Evolutionary conservation across 805 yeast genomes (phyloP).

Genomic region (Yarrowia alimentaria): DNA sequence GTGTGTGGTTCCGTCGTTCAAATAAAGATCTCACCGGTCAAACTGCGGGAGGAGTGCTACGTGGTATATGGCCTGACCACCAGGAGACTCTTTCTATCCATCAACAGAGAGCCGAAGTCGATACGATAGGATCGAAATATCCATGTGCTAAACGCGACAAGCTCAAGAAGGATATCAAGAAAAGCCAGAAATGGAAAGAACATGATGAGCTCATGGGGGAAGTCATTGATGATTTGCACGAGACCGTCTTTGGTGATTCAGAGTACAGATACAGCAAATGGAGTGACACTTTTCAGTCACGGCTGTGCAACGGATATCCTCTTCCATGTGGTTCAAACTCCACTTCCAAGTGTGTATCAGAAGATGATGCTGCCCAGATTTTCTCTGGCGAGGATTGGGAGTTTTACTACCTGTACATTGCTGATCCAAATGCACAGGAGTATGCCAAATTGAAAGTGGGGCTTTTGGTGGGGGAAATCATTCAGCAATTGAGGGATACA

Average conservation of each 20-base stretch:
- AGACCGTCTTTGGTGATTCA: slow-evolving; percentile 7
- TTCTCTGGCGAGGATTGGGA: slow-evolving; percentile 48
- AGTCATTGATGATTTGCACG: slow-evolving; percentile 2
- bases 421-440: slow-evolving; percentile 38
- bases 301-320: slow-evolving; percentile 42
- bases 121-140: slow-evolving; percentile 43
- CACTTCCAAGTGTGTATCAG: slow-evolving; percentile 36
- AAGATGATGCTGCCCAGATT: slow-evolving; percentile 42
- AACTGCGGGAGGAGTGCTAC: slow-evolving; percentile 42
- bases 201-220: slow-evolving; percentile 4
- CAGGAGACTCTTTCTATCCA: slow-evolving; percentile 38
- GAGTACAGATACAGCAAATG: slow-evolving; percentile 40
- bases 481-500: slow-evolving; percentile 37
- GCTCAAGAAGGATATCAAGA: slow-evolving; percentile 36
- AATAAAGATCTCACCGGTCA: slow-evolving; percentile 43
- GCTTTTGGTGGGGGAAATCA: slow-evolving; percentile 43
- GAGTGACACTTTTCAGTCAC: slow-evolving; percentile 45
- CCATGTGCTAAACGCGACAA: slow-evolving; percentile 40
- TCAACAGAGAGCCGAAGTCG: slow-evolving; percentile 38
- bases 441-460: slow-evolving; percentile 42
- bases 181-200: slow-evolving; percentile 41
- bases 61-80: slow-evolving; percentile 44
- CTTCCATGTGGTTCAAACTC: slow-evolving; percentile 40
- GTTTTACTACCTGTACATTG: slow-evolving; percentile 38
- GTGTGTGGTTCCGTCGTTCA: slow-evolving; percentile 8